These are phyloP conservation scores for Arthroderma uncinatum DNA, from an alignment of 2,329 filamentous ascomycete species.

Conservation along the genomic window DNA sequence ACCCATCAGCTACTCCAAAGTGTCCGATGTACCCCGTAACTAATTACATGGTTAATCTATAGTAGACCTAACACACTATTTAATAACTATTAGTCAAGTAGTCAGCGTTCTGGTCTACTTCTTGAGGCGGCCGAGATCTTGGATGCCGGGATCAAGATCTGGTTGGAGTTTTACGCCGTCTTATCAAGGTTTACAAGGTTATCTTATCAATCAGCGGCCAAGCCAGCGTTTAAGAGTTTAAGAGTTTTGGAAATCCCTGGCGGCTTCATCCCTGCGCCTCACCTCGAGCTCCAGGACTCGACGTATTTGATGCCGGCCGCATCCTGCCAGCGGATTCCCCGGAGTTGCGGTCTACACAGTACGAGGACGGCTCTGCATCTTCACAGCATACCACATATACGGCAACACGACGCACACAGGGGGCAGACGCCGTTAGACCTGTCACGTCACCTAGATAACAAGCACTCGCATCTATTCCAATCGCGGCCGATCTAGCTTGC, in stretches of 20 bases:
- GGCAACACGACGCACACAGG: background rate
- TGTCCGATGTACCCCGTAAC: no score
- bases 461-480: background rate
- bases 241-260: background rate
- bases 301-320: no score
- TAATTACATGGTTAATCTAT: no score
- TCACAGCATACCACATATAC: no score
- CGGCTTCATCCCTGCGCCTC: no score
- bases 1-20: no score
- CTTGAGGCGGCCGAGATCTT: no score
- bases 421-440: background rate
- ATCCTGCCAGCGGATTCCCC: background rate
- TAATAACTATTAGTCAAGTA: no score
- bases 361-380: background rate
- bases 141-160: no score
- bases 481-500: background rate
- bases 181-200: background rate
- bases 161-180: background rate
- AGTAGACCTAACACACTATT: no score
- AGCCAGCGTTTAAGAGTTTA: background rate
- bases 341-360: background rate
- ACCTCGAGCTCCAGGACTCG: no score
- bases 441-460: background rate
- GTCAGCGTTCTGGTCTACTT: no score
- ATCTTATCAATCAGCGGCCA: constrained; percentile 1